These are phyloP conservation scores for Stereum hirsutum DNA, from an alignment of 1,284 basidiomycete genomes.

Conservation along the genomic window DNA sequence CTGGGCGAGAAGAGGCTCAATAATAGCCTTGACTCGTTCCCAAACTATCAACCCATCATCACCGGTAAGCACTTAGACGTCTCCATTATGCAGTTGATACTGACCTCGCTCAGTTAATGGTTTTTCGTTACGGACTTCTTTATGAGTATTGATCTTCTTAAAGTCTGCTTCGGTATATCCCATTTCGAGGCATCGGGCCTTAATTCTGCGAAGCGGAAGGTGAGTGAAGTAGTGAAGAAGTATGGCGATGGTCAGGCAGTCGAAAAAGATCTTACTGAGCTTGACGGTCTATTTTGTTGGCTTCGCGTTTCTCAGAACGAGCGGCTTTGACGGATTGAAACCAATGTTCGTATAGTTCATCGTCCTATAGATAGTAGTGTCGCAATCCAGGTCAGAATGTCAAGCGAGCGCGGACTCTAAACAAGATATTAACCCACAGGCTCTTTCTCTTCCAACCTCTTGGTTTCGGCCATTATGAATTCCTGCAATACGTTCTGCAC, in stretches of 20 bases:
- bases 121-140: not conserved
- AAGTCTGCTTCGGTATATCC: not conserved
- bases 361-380: no score
- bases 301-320: not conserved
- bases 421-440: no score
- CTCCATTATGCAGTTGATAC: not conserved
- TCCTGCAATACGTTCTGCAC: no score
- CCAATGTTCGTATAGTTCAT: no score
- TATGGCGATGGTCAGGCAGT: not conserved
- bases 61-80: not conserved
- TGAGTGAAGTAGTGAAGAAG: not conserved
- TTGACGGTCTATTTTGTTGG: not conserved
- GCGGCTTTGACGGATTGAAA: no score
- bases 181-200: not conserved
- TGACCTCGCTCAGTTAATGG: not conserved
- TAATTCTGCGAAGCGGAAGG: not conserved
- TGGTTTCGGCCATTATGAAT: no score
- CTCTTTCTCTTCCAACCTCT: no score
- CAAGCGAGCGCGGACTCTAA: no score
- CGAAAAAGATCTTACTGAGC: not conserved
- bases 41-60: not conserved
- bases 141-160: not conserved
- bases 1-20: not conserved
- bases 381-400: no score
- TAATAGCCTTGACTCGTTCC: not conserved